These are phyloP conservation scores for Ophiosphaerella narmari DNA, from an alignment of 2,329 filamentous ascomycete species.

Conservation along the genomic window DNA sequence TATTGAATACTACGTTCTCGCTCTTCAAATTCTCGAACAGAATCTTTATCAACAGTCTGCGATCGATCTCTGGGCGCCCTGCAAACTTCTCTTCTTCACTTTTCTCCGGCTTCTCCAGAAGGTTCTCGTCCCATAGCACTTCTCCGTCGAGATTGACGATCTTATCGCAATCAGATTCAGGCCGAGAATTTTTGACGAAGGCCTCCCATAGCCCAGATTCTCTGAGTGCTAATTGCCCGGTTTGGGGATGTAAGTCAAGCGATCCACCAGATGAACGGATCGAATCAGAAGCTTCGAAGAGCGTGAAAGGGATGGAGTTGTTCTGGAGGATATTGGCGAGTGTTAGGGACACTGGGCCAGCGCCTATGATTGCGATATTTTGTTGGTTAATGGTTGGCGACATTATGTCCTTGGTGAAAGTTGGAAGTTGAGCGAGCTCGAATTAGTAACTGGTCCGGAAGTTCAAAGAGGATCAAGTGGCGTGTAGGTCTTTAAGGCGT, in stretches of 20 bases:
- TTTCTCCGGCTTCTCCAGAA: constrained; percentile 45
- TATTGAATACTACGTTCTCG: constrained; percentile 40
- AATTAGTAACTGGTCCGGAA: too few species aligned
- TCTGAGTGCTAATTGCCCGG: constrained; percentile 58
- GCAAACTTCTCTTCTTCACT: constrained; percentile 32
- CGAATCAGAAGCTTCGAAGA: constrained; percentile 51
- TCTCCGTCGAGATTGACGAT: constrained; percentile 49
- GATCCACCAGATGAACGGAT: constrained; percentile 41
- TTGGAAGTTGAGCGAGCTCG: not conserved
- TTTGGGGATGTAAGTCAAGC: constrained; percentile 60
- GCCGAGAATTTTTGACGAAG: constrained; percentile 57
- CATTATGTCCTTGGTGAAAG: not conserved
- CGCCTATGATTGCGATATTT: constrained; percentile 46
- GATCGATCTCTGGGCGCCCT: constrained; percentile 57
- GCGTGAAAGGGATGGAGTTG: constrained; percentile 52
- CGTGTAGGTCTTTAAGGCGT: too few species aligned
- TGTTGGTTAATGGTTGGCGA: not conserved
- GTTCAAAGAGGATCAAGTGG: too few species aligned
- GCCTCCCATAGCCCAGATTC: constrained; percentile 56
- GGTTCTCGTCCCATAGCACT: constrained; percentile 36
- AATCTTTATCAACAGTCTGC: constrained; percentile 39
- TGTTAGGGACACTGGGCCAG: constrained; percentile 53
- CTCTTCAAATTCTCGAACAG: constrained; percentile 52
- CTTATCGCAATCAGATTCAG: constrained; percentile 58
- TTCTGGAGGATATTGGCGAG: constrained; percentile 59